Evolutionary conservation across 2,329 filamentous ascomycete genomes (phyloP).

Genomic region (Penicillium oxalicum): DNA sequence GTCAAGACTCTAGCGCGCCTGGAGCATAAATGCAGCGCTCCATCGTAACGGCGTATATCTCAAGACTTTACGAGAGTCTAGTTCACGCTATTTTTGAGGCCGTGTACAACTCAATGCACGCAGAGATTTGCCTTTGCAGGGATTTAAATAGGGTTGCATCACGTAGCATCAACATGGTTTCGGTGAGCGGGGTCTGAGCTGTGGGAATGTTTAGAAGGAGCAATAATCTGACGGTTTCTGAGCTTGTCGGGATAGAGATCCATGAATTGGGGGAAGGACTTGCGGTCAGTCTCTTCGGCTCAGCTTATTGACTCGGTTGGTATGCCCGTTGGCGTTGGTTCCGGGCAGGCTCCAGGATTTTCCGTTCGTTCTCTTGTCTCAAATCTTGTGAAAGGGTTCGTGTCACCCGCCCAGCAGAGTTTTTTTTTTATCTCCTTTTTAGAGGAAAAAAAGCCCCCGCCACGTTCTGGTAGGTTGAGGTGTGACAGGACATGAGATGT

Average conservation of each 20-base stretch:
- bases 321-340: no score
- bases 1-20: no score
- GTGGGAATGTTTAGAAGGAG: slow-evolving; percentile 9
- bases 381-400: no score
- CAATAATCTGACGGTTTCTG: no score
- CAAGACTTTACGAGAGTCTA: background rate
- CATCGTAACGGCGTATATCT: no score
- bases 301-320: no score
- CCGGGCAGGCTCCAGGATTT: no score
- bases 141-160: slow-evolving; percentile 20
- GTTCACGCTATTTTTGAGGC: background rate
- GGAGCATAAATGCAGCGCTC: no score
- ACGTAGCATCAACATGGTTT: slow-evolving; percentile 17
- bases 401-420: slow-evolving; percentile 1
- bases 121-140: slow-evolving; percentile 8
- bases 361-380: no score
- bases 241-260: no score
- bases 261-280: no score
- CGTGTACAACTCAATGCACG: background rate
- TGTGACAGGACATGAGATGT: slow-evolving; percentile 15
- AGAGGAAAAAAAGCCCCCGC: background rate
- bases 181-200: slow-evolving; percentile 15
- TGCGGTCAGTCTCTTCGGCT: no score
- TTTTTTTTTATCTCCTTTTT: background rate
- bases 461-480: slow-evolving; percentile 7